These are phyloP conservation scores for Cenchrus purpureus DNA, from an alignment of 176 grass and related monocot genomes.

Conservation along the genomic window DNA sequence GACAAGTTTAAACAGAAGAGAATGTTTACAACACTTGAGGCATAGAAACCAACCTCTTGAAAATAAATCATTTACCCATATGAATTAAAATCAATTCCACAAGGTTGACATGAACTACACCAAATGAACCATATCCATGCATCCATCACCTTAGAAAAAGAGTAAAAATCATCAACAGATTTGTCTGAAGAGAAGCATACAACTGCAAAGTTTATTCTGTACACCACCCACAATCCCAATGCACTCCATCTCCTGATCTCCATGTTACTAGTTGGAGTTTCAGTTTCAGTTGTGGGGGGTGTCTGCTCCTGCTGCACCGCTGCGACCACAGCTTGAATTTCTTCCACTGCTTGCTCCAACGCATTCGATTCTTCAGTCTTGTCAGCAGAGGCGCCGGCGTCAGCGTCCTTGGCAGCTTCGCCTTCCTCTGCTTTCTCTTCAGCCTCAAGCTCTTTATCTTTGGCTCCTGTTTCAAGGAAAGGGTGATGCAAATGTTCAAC, in stretches of 20 bases:
- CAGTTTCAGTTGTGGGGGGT: conserved; percentile 36
- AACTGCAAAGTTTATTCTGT: conserved; percentile 39
- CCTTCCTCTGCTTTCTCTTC: conserved; percentile 34
- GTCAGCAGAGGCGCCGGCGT: conserved; percentile 9
- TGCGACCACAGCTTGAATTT: conserved; percentile 46
- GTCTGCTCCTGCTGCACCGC: conserved; percentile 37
- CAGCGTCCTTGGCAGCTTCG: not conserved
- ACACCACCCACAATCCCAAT: conserved; percentile 45
- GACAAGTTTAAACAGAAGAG: not conserved
- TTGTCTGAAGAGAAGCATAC: conserved; percentile 12
- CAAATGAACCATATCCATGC: conserved; percentile 10
- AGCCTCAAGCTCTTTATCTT: conserved; percentile 32
- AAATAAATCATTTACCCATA: conserved; percentile 36
- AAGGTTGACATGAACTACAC: conserved; percentile 25
- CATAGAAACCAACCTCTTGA: not conserved
- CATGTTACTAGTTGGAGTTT: conserved; percentile 17
- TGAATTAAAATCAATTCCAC: conserved; percentile 21
- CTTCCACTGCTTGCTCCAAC: conserved; percentile 38
- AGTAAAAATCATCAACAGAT: conserved; percentile 38
- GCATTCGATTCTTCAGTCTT: conserved; percentile 27
- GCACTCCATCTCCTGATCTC: not conserved
- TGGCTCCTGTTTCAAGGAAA: conserved; percentile 24
- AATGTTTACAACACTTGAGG: conserved; percentile 2
- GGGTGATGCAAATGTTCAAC: not conserved
- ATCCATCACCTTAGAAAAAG: conserved; percentile 1